Base-by-base conservation (phyloP, 73 alveolate genomes). In the Breviolum minutum region DNA sequence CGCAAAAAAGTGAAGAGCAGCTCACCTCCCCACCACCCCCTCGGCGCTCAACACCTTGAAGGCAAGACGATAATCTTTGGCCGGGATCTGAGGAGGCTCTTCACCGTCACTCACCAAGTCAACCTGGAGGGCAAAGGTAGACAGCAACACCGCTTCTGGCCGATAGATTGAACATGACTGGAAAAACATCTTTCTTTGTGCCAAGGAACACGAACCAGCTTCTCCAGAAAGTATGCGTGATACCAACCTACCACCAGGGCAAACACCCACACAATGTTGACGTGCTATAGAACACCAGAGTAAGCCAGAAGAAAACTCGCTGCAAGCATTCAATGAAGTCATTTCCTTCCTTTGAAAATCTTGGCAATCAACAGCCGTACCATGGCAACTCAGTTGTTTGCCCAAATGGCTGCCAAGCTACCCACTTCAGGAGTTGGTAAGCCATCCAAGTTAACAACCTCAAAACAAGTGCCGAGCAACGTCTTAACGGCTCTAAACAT, bases 341-440 rank as follows among this genome's bases (percentile, higher is more conserved):
- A 40, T 40, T 0, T 40, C 54, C 54, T 40, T 40, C 3, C 54
- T 40, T 0, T 40, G 0, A 3, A 40, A 40, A 40, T 2, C 54
- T 40, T 40, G 54, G 54, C 54, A 40, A 40, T 40, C 54, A 40
- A 40, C 54, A 40, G 54, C 54, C 54, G 54, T 40, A 40, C 54
- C 54, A 40, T 40, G 54, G 54, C 54, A 40, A 40, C 54, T 3
- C 54, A 0, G 5, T 0, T 40, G 54, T 3, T 0, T 40, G 54
- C 54, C 54, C 54, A 40, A 40, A 9, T 17, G 7, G 63, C 29
- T 7, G 87, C 86, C 96, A n/a, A 30, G 87, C 6, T 0, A 40
- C 96, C 87, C 61, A 90, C 74, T 61, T 90, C 96, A 7, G 96
- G 96, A 29, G 96, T 90, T 30, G 96, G 96, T 19, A 90, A 77